These are phyloP conservation scores for Candida boleticola DNA, from an alignment of 805 yeast species.

Conservation along the genomic window DNA sequence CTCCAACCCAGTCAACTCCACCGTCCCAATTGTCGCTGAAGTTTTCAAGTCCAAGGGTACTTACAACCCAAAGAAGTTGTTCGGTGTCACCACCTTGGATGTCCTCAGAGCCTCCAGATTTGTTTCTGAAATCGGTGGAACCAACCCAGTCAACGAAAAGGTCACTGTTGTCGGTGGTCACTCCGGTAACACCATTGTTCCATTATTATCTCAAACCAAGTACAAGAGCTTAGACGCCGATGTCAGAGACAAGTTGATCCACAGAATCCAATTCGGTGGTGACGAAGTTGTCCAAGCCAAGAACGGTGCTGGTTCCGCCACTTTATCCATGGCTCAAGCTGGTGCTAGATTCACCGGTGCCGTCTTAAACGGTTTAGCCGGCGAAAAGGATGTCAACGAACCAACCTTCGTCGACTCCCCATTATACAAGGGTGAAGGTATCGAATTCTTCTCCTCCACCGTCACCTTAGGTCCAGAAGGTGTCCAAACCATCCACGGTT, in stretches of 20 bases:
- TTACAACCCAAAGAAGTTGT: constrained; percentile 87
- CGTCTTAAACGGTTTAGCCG: constrained; percentile 61
- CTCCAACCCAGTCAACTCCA: constrained; percentile 96
- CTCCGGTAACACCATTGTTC: constrained; percentile 95
- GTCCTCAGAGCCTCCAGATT: constrained; percentile 87
- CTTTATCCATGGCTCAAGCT: constrained; percentile 91
- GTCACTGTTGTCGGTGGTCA: constrained; percentile 96
- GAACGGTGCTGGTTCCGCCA: constrained; percentile 92
- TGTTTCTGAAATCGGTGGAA: constrained; percentile 61
- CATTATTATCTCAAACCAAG: constrained; percentile 81
- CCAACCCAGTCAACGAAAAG: constrained; percentile 74
- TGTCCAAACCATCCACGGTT: constrained; percentile 74
- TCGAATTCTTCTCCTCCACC: constrained; percentile 93
- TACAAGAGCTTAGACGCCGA: constrained; percentile 51
- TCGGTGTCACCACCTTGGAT: constrained; percentile 96
- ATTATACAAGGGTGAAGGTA: constrained; percentile 81
- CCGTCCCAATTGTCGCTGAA: constrained; percentile 95
- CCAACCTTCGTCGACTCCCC: constrained; percentile 79
- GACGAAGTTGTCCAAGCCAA: constrained; percentile 93
- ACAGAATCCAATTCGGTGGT: constrained; percentile 95
- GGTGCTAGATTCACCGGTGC: constrained; percentile 75
- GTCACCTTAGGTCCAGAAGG: constrained; percentile 93
- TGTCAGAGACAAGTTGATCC: constrained; percentile 52
- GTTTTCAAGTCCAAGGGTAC: constrained; percentile 81
- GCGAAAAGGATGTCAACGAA: constrained; percentile 63